Conservation (phyloP, 495 filamentous ascomycete species). For the Neurospora tetraspora region DNA sequence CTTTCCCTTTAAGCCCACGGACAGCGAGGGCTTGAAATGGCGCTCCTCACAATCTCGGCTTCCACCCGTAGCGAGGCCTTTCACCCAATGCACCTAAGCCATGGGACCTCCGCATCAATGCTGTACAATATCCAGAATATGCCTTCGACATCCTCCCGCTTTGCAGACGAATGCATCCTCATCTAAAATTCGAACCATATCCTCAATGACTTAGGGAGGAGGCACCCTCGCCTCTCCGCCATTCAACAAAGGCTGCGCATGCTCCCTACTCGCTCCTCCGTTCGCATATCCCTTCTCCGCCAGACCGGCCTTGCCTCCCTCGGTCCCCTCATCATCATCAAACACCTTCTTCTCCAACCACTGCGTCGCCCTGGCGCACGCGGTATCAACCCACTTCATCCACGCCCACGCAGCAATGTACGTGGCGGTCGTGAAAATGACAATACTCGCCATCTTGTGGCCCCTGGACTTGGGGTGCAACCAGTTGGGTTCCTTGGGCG, state of each 20-base stretch:
- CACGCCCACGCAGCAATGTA: conserved; percentile 50
- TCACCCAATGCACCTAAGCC: neutral
- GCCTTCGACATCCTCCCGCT: neutral
- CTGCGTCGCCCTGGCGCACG: conserved; percentile 50
- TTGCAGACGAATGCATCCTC: neutral
- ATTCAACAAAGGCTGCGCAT: neutral
- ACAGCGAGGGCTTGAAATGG: neutral
- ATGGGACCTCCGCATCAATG: neutral
- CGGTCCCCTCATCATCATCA: conserved; percentile 32
- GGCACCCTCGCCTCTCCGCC: neutral
- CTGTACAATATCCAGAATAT: neutral
- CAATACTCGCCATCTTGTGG: conserved; percentile 17
- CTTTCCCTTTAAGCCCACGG: neutral
- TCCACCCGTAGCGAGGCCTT: neutral
- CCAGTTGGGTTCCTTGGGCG: conserved; percentile 15
- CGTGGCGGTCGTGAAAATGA: conserved; percentile 36
- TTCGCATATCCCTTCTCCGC: conserved; percentile 22
- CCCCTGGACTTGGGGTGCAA: conserved; percentile 29
- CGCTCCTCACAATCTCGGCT: neutral
- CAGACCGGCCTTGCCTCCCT: conserved; percentile 5
- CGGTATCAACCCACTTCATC: conserved; percentile 55
- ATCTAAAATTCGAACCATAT: neutral
- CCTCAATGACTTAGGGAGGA: neutral
- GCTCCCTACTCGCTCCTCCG: neutral
- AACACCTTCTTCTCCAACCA: conserved; percentile 49